A percentile compares a stretch with the other conserved stretches of the same genome.
Conservation (phyloP, 768 basidiomycete genomes). For the Russula compacta region DNA sequence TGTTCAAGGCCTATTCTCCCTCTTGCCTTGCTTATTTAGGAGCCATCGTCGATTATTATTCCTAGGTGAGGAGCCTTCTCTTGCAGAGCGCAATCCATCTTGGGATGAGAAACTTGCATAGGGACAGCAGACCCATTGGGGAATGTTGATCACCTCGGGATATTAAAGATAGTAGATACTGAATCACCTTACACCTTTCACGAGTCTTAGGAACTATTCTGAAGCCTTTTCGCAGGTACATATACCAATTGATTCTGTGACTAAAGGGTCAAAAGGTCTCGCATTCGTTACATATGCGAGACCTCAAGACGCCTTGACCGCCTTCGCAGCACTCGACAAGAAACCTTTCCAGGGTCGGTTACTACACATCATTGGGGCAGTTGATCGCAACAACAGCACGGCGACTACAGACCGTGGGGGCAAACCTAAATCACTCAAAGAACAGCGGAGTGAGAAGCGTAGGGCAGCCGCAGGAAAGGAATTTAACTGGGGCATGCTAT, state of each 20-base stretch:
- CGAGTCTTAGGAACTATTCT: not conserved
- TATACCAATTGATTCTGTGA: conserved; percentile 41
- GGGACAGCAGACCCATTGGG: conserved; percentile 57
- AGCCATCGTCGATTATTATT: not conserved
- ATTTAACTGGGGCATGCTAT: conserved; percentile 90
- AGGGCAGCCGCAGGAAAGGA: conserved; percentile 65
- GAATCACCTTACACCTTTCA: not conserved
- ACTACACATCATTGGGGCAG: conserved; percentile 81
- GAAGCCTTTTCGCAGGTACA: conserved; percentile 36
- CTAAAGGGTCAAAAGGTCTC: conserved; percentile 47
- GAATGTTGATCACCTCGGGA: conserved; percentile 41
- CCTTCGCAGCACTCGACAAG: conserved; percentile 72
- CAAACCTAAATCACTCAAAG: conserved; percentile 49
- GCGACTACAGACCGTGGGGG: conserved; percentile 34
- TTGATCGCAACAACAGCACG: conserved; percentile 48
- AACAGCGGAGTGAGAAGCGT: conserved; percentile 46
- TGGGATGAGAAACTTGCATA: conserved; percentile 41
- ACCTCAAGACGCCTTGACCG: conserved; percentile 46
- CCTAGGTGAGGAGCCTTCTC: conserved; percentile 32
- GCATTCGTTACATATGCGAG: conserved; percentile 49
- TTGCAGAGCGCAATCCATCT: not conserved
- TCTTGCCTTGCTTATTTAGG: not conserved
- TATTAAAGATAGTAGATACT: conserved; percentile 18
- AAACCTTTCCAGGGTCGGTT: conserved; percentile 87
- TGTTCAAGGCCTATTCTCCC: conserved; percentile 7